Percentiles rank a stretch among this genome's conserved stretches.
Conservation (phyloP, 495 filamentous ascomycete species). For the Lasiosphaeriaceae sp. region DNA sequence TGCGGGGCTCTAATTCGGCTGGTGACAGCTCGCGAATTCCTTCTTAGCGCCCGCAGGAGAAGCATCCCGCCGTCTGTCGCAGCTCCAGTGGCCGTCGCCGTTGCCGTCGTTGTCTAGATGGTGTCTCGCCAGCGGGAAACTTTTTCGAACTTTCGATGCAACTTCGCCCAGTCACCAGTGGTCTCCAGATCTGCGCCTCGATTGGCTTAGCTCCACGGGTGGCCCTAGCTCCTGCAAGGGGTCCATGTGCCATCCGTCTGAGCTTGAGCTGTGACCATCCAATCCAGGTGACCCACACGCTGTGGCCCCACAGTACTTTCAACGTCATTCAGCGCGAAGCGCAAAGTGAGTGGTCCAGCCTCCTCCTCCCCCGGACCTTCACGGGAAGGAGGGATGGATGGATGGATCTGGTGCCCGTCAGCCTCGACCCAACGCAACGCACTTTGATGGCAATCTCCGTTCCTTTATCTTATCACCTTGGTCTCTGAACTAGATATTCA, state of each 20-base stretch:
- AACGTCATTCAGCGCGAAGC: background rate
- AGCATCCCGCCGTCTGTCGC: constrained; percentile 20
- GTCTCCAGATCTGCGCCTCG: background rate
- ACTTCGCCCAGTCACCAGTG: no score
- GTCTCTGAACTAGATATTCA: no score
- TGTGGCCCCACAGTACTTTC: background rate
- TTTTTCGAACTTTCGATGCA: no score
- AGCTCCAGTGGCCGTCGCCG: background rate
- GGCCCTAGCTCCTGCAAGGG: background rate
- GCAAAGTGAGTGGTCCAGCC: background rate
- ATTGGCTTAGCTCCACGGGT: background rate
- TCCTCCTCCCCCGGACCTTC: background rate
- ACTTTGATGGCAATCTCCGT: no score
- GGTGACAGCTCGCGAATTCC: constrained; percentile 10
- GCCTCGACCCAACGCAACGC: no score
- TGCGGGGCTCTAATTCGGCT: constrained; percentile 5
- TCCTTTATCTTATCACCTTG: background rate
- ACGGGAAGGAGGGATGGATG: background rate
- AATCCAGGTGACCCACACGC: background rate
- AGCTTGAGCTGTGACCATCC: background rate
- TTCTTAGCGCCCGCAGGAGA: constrained; percentile 17
- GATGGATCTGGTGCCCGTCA: background rate
- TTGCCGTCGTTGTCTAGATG: no score
- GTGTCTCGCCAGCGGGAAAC: no score
- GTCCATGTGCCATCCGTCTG: background rate